Conservation (phyloP, 2,329 filamentous ascomycete genomes). For the Lojkania enalia region DNA sequence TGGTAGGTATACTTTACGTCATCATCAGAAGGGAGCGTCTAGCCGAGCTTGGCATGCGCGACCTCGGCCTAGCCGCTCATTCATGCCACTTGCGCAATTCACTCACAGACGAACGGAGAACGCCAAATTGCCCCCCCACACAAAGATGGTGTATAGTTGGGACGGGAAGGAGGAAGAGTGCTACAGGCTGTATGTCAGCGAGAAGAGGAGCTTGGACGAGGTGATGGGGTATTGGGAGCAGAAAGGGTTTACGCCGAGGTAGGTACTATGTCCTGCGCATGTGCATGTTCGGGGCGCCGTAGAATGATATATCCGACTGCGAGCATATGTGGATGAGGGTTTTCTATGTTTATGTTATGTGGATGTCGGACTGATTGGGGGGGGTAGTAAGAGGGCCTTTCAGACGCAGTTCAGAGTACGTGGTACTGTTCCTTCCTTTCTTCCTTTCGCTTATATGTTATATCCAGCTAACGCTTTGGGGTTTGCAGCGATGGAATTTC, state of each 20-base stretch:
- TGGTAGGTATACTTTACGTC: no score
- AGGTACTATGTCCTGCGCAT: no score
- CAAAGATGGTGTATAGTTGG: slow-evolving; percentile 60
- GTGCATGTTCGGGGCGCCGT: no score
- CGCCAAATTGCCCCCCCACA: neutral
- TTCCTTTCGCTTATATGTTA: neutral
- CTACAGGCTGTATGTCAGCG: slow-evolving; percentile 74
- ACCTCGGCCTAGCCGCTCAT: no score
- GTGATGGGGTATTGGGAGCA: slow-evolving; percentile 70
- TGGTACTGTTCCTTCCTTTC: neutral
- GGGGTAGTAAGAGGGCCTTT: slow-evolving; percentile 71
- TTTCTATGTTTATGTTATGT: no score
- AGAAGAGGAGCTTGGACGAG: slow-evolving; percentile 72
- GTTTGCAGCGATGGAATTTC: slow-evolving; percentile 68
- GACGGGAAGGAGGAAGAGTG: slow-evolving; percentile 67
- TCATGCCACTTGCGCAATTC: slow-evolving; percentile 26
- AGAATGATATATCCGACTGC: no score
- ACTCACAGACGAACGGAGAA: neutral
- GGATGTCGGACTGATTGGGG: no score
- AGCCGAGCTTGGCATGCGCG: no score
- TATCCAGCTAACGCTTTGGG: slow-evolving; percentile 10
- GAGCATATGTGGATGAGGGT: no score
- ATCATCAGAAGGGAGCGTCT: no score
- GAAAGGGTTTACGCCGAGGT: slow-evolving; percentile 71
- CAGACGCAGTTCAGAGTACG: slow-evolving; percentile 69